Evolutionary conservation across 371 early-diverging fungal species (phyloP), one percentile per base, ranked within the genome.

Genomic region (Neoconidiobolus thromboides): DNA sequence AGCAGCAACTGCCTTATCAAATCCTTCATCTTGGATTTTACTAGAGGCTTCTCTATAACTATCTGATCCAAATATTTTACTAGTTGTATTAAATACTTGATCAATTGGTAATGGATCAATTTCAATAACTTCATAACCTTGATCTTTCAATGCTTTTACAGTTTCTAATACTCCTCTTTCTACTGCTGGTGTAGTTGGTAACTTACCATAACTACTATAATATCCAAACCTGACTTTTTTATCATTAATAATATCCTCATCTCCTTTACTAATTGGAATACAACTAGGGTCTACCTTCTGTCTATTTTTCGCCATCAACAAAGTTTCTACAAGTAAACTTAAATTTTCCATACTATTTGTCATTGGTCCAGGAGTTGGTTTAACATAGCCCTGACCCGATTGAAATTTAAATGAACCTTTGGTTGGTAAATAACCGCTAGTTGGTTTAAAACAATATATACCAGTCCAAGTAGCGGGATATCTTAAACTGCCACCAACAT

Each of bases 401-500:
- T 9, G 9, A 41, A 10, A 2, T 2, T 3, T n/a, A 2, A 10
- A 1, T 41, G 6, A 3, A 2, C 40, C 40, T 3, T 43, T 10
- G 2, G 15, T 36, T 3, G 51, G 49, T 2, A 49, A 9, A 3
- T 60, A 55, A 3, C 39, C 26, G 26, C 36, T 7, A 0, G 64
- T 60, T 5, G 60, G 60, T n/a, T 60, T 63, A 1, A 63, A 36
- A 6, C 47, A n/a, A 49, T 58, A 63, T 1, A 63, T 26, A 10
- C 64, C 64, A 52, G 41, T 48, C 14, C 42, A 63, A 14, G 39
- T 10, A 9, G 60, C 47, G 12, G 64, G 64, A 44, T 60, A 44
- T 41, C 64, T 46, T 3, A 63, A 37, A 26, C 49, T 48, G 14
- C 64, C 64, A 7, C 64, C 64, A 44, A 63, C 60, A 55, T 63